Percentiles rank a stretch among this genome's conserved stretches.
phyloP scores from a whole-genome alignment of 441 rosid species.

The Flueggea neowawraea region DNA sequence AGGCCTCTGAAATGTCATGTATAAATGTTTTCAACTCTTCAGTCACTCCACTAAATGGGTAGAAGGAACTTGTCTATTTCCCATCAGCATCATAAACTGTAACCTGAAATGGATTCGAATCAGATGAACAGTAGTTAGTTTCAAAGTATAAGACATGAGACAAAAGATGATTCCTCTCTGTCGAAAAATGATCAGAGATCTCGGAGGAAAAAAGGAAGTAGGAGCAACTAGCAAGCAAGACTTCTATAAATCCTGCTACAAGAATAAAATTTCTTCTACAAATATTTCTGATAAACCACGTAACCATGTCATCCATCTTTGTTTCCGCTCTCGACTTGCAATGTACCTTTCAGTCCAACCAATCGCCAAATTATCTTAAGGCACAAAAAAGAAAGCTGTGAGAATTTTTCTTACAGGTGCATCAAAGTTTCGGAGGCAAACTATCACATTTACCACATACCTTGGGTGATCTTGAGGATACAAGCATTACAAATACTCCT shows the following conservation, averaged over 20 bases:
- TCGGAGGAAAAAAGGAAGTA: too few relatives aligned
- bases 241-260: too few relatives aligned
- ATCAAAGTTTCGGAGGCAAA: not conserved
- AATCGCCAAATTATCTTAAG: slow-evolving; percentile 83
- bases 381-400: slow-evolving; percentile 9
- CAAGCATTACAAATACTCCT: slow-evolving; percentile 94
- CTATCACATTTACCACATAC: slow-evolving; percentile 39
- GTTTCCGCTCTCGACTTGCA: slow-evolving; percentile 84
- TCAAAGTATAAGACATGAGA: too few relatives aligned
- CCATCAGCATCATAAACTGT: slow-evolving; percentile 57
- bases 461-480: slow-evolving; percentile 90
- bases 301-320: slow-evolving; percentile 87
- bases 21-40: slow-evolving; percentile 87
- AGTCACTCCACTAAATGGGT: slow-evolving; percentile 87
- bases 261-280: too few relatives aligned
- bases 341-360: slow-evolving; percentile 85
- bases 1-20: slow-evolving; percentile 54
- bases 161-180: too few relatives aligned
- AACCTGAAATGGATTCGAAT: slow-evolving; percentile 37
- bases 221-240: too few relatives aligned
- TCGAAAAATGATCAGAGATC: too few relatives aligned
- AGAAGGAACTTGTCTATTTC: slow-evolving; percentile 51
- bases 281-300: slow-evolving; percentile 36
- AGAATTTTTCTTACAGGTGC: not conserved
- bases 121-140: not conserved